Percentiles rank a stretch among this genome's conserved stretches.
Conservation (phyloP, 2,329 filamentous ascomycete genomes). For the Colletotrichum tanaceti region DNA sequence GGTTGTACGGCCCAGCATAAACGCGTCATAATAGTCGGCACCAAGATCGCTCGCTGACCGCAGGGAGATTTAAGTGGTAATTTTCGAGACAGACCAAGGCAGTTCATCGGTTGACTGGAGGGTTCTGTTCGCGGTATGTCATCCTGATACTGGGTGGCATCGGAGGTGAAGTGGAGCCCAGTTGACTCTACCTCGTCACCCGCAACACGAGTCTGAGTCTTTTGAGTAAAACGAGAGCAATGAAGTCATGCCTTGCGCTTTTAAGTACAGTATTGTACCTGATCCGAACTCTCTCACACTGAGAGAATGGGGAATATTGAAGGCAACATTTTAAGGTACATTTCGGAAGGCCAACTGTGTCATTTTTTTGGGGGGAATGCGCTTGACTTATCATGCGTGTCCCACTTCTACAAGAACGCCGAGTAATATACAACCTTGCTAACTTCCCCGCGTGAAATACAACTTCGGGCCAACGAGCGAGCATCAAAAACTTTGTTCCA, state of each 20-base stretch:
- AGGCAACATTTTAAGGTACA: not conserved
- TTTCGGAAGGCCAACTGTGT: not conserved
- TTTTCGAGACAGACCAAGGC: not conserved
- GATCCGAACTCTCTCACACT: not conserved
- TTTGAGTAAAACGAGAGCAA: not conserved
- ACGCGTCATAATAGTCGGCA: too few species aligned
- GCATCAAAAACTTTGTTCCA: not conserved
- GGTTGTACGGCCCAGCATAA: not conserved
- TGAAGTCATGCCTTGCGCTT: not conserved
- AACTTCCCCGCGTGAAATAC: slow-evolving; percentile 11
- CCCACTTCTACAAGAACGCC: slow-evolving; percentile 36
- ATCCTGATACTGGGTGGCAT: not conserved
- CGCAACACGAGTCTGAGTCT: not conserved
- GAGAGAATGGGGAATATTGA: not conserved
- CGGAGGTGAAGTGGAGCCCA: not conserved
- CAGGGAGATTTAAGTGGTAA: not conserved
- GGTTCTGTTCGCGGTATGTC: not conserved
- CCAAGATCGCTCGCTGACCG: too few species aligned
- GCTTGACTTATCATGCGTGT: slow-evolving; percentile 4
- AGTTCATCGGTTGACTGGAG: too few species aligned
- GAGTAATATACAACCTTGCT: slow-evolving; percentile 37
- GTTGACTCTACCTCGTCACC: not conserved
- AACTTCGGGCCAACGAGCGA: slow-evolving; percentile 19
- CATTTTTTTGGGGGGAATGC: slow-evolving; percentile 1
- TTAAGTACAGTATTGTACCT: too few species aligned